These are phyloP conservation scores for Yamadazyma takamatsuzukensis DNA, from an alignment of 805 yeast species.

Conservation along the genomic window DNA sequence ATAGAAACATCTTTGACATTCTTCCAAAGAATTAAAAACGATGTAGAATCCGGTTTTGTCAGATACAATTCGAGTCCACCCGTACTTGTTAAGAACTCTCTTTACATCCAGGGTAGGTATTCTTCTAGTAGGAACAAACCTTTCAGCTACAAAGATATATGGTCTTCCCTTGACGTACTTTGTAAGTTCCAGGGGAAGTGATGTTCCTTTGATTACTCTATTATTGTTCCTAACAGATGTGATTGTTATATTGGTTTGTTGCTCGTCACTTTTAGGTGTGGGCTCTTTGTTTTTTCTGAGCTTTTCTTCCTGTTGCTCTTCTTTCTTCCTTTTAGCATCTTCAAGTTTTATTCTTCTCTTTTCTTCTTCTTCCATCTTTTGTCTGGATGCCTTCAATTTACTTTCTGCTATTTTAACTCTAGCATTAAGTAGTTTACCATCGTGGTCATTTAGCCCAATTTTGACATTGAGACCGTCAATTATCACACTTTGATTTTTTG, in stretches of 20 bases:
- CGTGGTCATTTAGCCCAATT: slow-evolving; percentile 49
- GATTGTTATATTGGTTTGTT: slow-evolving; percentile 32
- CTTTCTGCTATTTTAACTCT: slow-evolving; percentile 34
- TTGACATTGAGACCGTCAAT: slow-evolving; percentile 52
- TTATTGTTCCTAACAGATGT: slow-evolving; percentile 27
- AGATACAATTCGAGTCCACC: slow-evolving; percentile 62
- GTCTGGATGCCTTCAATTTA: slow-evolving; percentile 20
- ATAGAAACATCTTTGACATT: slow-evolving; percentile 57
- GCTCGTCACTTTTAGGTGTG: slow-evolving; percentile 7
- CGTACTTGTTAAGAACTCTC: slow-evolving; percentile 52
- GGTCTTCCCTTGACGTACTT: slow-evolving; percentile 55
- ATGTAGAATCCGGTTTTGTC: slow-evolving; percentile 68
- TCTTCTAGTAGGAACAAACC: slow-evolving; percentile 44
- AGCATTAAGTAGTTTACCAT: slow-evolving; percentile 33
- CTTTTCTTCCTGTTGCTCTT: slow-evolving; percentile 10
- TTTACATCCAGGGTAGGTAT: slow-evolving; percentile 57
- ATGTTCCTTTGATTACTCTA: slow-evolving; percentile 29
- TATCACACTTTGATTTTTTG: slow-evolving; percentile 30
- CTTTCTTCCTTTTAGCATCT: slow-evolving; percentile 18
- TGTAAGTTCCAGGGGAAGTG: slow-evolving; percentile 47
- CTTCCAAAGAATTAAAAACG: slow-evolving; percentile 57
- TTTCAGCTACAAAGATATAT: slow-evolving; percentile 50
- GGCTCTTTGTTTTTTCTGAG: slow-evolving; percentile 3
- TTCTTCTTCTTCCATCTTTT: slow-evolving; percentile 32
- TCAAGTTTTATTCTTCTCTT: slow-evolving; percentile 19